These are phyloP conservation scores for Xylaria acuta DNA, from an alignment of 495 filamentous ascomycete species.

Conservation along the genomic window DNA sequence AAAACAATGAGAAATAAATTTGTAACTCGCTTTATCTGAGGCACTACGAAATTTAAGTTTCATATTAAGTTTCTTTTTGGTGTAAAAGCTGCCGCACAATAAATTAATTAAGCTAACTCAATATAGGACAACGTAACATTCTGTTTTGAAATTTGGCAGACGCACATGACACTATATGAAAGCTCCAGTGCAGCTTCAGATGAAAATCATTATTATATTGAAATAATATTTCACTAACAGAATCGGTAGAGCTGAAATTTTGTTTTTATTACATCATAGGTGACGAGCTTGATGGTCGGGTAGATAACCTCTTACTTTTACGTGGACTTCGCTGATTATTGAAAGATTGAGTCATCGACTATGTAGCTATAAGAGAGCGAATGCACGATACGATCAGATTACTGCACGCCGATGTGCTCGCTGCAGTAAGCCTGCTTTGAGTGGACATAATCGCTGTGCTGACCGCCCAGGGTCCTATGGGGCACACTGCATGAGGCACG, in stretches of 20 bases:
- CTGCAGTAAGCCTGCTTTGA: slow-evolving; percentile 6
- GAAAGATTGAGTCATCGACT: background rate
- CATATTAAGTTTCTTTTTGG: background rate
- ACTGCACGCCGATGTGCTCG: background rate
- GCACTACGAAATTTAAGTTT: background rate
- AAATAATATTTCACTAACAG: too few relatives aligned
- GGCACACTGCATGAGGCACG: background rate
- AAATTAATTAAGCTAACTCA: background rate
- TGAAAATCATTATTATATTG: background rate
- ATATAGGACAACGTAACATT: background rate
- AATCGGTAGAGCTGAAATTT: too few relatives aligned
- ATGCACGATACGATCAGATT: background rate
- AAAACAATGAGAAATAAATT: background rate
- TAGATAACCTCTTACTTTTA: background rate
- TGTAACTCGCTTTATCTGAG: background rate
- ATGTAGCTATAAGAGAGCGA: background rate
- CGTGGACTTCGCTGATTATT: background rate
- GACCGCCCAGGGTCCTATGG: background rate
- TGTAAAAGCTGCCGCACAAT: background rate
- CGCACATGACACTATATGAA: background rate
- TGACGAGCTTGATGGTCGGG: background rate
- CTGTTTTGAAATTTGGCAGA: background rate
- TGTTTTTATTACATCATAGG: too few relatives aligned
- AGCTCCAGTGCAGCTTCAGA: background rate
- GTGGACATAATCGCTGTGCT: slow-evolving; percentile 10